Base-by-base conservation (phyloP, 2,329 filamentous ascomycete species). In the Rasamsonia emersonii region DNA sequence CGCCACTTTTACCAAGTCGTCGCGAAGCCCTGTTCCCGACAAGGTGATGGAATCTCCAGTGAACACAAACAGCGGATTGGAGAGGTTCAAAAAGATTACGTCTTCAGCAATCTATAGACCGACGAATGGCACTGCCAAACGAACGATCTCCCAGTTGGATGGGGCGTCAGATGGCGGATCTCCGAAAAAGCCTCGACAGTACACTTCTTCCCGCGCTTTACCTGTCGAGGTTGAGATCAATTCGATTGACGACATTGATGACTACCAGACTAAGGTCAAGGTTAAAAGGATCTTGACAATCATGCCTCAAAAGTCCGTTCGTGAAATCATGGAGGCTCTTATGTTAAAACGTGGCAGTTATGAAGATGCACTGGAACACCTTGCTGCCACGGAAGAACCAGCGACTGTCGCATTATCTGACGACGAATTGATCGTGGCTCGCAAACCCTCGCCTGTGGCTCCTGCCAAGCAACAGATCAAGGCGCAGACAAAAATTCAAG, bases 401-500 rank as follows among this genome's bases (percentile, higher is more conserved):
- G 45, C 36, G 6, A 32, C 33, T 5, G 31, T 41, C 18, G 43
- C 41, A n/a, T 51, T 51, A 1, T 67, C 62, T 1, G 61, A 64
- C 17, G 61, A 65, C 38, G 60, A 65, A 36, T 38, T 63, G 33
- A 52, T 41, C 29, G 36, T 49, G 9, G 43, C 45, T 18, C 42
- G 42, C n/a, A 38, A 38, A 23, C 36, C 39, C 5, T 35, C 45
- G 4, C 29, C 45, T 5, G 35, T 43, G 9, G 38, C 39, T 18
- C 53, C 38, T 47, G 69, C 43, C 51, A 73, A 71, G 44, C 69
- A 73, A 41, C 61, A 67, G 30, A 62, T 77, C 18, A 71, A 73
- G 41, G 64, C 62, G 8, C 70, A 70, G 4, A 63, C 62, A 9
- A 68, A 66, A 37, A 75, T 83, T 35, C 67, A 72, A 37, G 67